Evolutionary conservation across 805 yeast genomes (phyloP).

Genomic region (Barnettozyma botsteinii): DNA sequence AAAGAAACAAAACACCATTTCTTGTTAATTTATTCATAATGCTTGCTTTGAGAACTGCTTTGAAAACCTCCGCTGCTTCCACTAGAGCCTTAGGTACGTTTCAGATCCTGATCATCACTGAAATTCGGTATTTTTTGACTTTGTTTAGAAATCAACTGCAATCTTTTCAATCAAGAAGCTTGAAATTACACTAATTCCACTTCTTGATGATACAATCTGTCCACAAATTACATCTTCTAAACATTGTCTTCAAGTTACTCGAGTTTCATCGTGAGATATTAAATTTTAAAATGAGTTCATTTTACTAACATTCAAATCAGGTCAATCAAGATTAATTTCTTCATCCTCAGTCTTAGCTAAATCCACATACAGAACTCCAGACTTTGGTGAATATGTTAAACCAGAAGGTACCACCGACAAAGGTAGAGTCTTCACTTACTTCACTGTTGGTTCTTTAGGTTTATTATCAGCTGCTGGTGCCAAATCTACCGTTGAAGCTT

Average conservation of each 20-base stretch:
- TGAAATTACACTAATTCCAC: too few species aligned
- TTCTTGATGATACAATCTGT: too few species aligned
- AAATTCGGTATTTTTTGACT: not conserved
- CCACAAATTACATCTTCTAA: too few species aligned
- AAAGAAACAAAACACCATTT: not conserved
- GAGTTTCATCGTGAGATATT: too few species aligned
- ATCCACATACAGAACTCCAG: conserved; percentile 86
- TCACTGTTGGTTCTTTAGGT: conserved; percentile 97
- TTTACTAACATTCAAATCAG: conserved; percentile 11
- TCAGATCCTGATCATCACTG: too few species aligned
- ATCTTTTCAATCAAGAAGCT: not conserved
- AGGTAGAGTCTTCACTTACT: conserved; percentile 84
- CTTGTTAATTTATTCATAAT: conserved; percentile 11
- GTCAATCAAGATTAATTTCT: conserved; percentile 27
- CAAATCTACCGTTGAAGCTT: conserved; percentile 90
- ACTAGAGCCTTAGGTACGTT: conserved; percentile 25
- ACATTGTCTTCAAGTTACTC: too few species aligned
- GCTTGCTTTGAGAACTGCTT: conserved; percentile 27
- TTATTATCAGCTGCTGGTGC: conserved; percentile 89
- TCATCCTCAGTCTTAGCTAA: conserved; percentile 45
- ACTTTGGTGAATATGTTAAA: conserved; percentile 76
- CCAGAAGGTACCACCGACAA: conserved; percentile 64
- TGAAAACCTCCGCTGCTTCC: conserved; percentile 22
- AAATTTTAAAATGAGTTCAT: too few species aligned
- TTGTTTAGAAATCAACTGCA: too few species aligned